Conservation (phyloP, 1,139 yeast genomes). For the Suhomyces chickasaworum region DNA sequence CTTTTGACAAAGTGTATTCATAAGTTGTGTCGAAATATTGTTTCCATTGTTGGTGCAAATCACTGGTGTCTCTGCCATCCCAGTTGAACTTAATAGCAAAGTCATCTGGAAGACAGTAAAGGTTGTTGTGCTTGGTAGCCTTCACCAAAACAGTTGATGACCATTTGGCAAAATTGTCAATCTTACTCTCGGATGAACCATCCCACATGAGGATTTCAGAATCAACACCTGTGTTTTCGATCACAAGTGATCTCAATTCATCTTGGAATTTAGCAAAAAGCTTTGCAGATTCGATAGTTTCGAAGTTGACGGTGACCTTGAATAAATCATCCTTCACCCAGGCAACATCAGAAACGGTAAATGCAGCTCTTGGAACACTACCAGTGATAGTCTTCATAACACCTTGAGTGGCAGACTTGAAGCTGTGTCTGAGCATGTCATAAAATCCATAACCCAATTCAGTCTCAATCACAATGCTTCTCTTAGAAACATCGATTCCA, state of each 20-base stretch:
- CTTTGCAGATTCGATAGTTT: conserved; percentile 17
- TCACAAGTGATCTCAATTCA: conserved; percentile 20
- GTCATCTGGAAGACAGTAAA: conserved; percentile 35
- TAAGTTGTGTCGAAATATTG: conserved; percentile 23
- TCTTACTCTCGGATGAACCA: conserved; percentile 23
- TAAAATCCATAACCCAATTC: conserved; percentile 16
- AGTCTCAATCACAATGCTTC: conserved; percentile 16
- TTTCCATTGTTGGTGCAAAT: conserved; percentile 21
- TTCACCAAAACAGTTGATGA: conserved; percentile 27
- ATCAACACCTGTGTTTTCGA: conserved; percentile 17
- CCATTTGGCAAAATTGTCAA: conserved; percentile 25
- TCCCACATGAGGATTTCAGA: conserved; percentile 18
- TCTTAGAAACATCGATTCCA: conserved; percentile 14
- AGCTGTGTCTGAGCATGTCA: conserved; percentile 14
- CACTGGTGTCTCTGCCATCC: conserved; percentile 17
- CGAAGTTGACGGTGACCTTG: conserved; percentile 29
- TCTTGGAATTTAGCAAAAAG: conserved; percentile 25
- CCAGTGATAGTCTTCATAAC: conserved; percentile 17
- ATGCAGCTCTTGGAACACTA: conserved; percentile 29
- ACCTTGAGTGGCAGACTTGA: conserved; percentile 14
- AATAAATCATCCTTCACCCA: conserved; percentile 30
- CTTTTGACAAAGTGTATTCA: conserved; percentile 19
- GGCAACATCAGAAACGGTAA: conserved; percentile 30
- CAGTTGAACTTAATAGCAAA: conserved; percentile 30
- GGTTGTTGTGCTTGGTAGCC: conserved; percentile 26